Evolutionary conservation across 768 basidiomycete species (phyloP).

Genomic region (Mycena belliarum): DNA sequence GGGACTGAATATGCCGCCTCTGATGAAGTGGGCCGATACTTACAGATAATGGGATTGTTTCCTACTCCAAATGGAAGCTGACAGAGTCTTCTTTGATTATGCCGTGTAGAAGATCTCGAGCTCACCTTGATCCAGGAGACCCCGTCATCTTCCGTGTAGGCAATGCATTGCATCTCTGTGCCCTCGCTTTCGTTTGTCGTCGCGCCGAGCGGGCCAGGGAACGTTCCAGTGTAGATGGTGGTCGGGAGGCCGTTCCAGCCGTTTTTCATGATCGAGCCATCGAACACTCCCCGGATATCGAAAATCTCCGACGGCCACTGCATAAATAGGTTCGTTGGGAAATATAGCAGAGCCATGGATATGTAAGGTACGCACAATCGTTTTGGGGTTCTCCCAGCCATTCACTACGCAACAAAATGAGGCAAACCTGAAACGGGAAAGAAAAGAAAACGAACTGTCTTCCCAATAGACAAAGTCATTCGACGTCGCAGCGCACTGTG

Average conservation of each 20-base stretch:
- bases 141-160: constrained; percentile 17
- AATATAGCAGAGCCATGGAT: neutral
- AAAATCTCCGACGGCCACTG: constrained; percentile 17
- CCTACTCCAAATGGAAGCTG: constrained; percentile 3
- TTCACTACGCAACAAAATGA: constrained; percentile 8
- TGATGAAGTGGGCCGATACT: neutral
- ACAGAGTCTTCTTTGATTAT: neutral
- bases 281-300: constrained; percentile 16
- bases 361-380: constrained; percentile 1
- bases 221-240: constrained; percentile 14
- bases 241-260: constrained; percentile 13
- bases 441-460: constrained; percentile 8
- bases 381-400: constrained; percentile 19
- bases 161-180: constrained; percentile 15
- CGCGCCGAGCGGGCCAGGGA: constrained; percentile 10
- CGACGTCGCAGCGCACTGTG: constrained; percentile 13
- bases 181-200: constrained; percentile 9
- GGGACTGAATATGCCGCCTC: neutral
- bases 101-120: neutral
- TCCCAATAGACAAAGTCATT: constrained; percentile 20
- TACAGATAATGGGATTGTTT: constrained; percentile 17
- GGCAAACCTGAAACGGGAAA: neutral
- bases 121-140: constrained; percentile 15
- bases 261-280: constrained; percentile 19
- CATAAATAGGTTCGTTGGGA: neutral